These are phyloP conservation scores for Manihot esculenta DNA, from an alignment of 441 rosid genomes.

Conservation along the genomic window DNA sequence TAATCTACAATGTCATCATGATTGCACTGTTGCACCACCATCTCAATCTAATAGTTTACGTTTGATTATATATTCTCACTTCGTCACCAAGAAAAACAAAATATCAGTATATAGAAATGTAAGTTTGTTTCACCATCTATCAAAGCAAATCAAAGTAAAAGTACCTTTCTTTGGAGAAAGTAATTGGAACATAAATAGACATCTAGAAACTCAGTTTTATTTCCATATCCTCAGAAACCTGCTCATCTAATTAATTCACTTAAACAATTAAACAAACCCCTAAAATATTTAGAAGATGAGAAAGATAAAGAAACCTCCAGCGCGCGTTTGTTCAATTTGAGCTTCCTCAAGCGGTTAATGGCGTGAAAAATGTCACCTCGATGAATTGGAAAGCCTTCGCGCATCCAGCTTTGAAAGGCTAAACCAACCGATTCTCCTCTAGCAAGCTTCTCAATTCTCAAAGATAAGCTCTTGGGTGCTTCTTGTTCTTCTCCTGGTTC, in stretches of 20 bases:
- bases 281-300: background rate
- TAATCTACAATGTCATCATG: background rate
- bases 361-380: conserved; percentile 84
- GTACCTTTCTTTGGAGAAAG: background rate
- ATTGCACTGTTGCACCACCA: no score
- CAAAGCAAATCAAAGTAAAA: background rate
- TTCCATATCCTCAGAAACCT: background rate
- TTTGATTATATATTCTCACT: background rate
- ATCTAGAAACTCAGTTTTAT: background rate
- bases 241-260: background rate
- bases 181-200: background rate
- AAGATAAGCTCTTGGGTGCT: conserved; percentile 55
- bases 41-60: background rate
- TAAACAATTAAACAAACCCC: conserved; percentile 24
- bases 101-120: background rate
- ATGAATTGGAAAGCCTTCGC: conserved; percentile 79
- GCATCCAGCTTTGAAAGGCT: conserved; percentile 89
- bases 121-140: background rate
- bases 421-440: conserved; percentile 62
- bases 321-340: conserved; percentile 58
- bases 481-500: conserved; percentile 38
- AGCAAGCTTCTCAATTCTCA: conserved; percentile 64
- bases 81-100: background rate
- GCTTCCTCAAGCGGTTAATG: conserved; percentile 79
- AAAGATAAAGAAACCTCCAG: conserved; percentile 53